Evolutionary conservation across 148 eudicot genomes (phyloP).

Genomic region (Camellia japonica): DNA sequence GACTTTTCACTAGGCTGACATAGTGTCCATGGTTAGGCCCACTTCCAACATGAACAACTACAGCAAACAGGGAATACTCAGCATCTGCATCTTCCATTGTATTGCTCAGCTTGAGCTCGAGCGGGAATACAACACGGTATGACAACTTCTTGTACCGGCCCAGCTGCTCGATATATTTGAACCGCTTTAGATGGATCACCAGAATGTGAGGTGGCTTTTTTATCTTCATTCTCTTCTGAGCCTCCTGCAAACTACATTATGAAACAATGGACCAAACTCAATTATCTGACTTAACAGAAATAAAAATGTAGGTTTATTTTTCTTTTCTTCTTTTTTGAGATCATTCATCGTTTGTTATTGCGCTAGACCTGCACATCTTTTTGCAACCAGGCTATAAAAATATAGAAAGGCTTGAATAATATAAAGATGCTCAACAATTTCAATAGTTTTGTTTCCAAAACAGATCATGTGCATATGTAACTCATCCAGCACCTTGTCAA

Average conservation of each 20-base stretch:
- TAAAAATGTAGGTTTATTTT: not conserved
- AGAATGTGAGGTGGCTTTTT: slow-evolving; percentile 66
- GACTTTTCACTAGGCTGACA: too few relatives aligned
- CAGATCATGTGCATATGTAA: not conserved
- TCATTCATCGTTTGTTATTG: not conserved
- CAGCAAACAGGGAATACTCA: slow-evolving; percentile 80
- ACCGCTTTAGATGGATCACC: slow-evolving; percentile 85
- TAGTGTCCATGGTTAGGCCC: too few relatives aligned
- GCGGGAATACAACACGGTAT: slow-evolving; percentile 86
- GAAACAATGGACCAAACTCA: not conserved
- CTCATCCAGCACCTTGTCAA: not conserved
- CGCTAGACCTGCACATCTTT: not conserved
- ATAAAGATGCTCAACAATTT: not conserved
- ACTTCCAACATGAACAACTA: slow-evolving; percentile 24
- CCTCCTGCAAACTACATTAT: slow-evolving; percentile 69
- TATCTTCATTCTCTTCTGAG: slow-evolving; percentile 44
- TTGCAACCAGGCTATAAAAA: not conserved
- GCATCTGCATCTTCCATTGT: slow-evolving; percentile 77
- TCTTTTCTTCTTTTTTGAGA: not conserved
- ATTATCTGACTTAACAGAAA: not conserved
- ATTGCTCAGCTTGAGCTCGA: slow-evolving; percentile 80
- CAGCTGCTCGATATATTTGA: slow-evolving; percentile 85
- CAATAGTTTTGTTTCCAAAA: not conserved
- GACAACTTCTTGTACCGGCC: slow-evolving; percentile 68
- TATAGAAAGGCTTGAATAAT: not conserved